phyloP scores from a whole-genome alignment of 1,284 basidiomycete species.

The Fomes fomentarius region DNA sequence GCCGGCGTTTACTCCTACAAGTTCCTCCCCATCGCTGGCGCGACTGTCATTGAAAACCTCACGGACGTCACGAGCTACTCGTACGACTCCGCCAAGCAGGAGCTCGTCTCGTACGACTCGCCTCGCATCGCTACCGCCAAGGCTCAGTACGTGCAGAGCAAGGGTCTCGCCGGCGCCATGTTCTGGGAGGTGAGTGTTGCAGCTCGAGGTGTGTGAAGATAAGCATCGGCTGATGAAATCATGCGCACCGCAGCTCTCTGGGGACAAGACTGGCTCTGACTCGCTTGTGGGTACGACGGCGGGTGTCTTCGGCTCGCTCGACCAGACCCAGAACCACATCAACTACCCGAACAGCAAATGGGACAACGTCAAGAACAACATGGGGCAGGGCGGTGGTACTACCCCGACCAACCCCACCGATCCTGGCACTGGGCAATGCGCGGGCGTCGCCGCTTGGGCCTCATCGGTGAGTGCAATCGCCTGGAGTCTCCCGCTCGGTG shows the following conservation, averaged over 20 bases:
- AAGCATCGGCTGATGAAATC: slow-evolving; percentile 10
- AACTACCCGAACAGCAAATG: slow-evolving; percentile 67
- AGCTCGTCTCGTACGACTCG: slow-evolving; percentile 83
- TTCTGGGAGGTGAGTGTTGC: slow-evolving; percentile 69
- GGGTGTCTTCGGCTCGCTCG: slow-evolving; percentile 52
- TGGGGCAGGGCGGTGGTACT: slow-evolving; percentile 42
- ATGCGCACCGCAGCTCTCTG: slow-evolving; percentile 52
- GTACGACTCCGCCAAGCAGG: slow-evolving; percentile 67
- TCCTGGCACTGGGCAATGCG: slow-evolving; percentile 48
- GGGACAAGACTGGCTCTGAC: slow-evolving; percentile 58
- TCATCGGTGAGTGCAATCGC: slow-evolving; percentile 32
- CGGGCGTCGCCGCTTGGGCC: slow-evolving; percentile 46
- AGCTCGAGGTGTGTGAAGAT: not conserved
- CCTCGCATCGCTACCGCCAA: slow-evolving; percentile 76
- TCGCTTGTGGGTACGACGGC: slow-evolving; percentile 60
- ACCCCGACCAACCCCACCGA: slow-evolving; percentile 41
- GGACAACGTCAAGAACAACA: slow-evolving; percentile 69
- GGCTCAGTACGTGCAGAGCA: slow-evolving; percentile 70
- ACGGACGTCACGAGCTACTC: slow-evolving; percentile 80
- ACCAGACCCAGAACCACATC: slow-evolving; percentile 75
- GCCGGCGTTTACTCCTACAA: slow-evolving; percentile 80
- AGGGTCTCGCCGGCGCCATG: slow-evolving; percentile 78
- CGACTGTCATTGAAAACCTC: slow-evolving; percentile 69
- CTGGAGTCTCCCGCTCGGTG: not conserved
- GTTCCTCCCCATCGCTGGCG: slow-evolving; percentile 63